Percentiles rank a stretch among this genome's conserved stretches.
These are phyloP conservation scores for Incumbomyces lentus DNA, from an alignment of 2,329 filamentous ascomycete genomes.

Conservation along the genomic window DNA sequence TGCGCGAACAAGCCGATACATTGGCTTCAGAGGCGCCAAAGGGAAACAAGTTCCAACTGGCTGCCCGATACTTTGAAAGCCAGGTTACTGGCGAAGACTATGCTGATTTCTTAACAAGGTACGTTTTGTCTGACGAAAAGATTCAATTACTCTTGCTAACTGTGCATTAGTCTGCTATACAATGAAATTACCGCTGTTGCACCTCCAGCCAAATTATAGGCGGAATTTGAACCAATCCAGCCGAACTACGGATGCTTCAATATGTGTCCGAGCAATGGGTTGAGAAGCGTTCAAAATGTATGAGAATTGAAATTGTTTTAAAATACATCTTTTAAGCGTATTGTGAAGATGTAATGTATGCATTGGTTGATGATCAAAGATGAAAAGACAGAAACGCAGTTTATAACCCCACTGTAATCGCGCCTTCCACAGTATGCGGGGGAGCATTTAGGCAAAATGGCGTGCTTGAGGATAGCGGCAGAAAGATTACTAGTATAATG, in stretches of 20 bases:
- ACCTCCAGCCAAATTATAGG: conserved; percentile 50
- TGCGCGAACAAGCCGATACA: conserved; percentile 74
- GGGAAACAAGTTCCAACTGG: conserved; percentile 85
- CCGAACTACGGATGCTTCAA: too few species aligned
- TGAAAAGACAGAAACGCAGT: too few species aligned
- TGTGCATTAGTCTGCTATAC: conserved; percentile 57
- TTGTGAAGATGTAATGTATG: too few species aligned
- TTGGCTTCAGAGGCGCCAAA: conserved; percentile 64
- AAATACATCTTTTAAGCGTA: too few species aligned
- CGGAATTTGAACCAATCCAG: not conserved
- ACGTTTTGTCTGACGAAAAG: conserved; percentile 32
- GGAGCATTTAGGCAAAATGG: too few species aligned
- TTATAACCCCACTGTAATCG: too few species aligned
- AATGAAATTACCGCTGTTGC: conserved; percentile 75
- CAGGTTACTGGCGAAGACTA: conserved; percentile 98
- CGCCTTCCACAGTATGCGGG: too few species aligned
- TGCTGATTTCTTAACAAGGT: conserved; percentile 86
- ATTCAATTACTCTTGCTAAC: conserved; percentile 2
- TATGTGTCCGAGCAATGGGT: too few species aligned
- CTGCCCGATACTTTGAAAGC: conserved; percentile 80
- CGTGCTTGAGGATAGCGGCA: too few species aligned
- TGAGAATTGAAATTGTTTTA: not conserved
- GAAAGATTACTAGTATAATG: too few species aligned
- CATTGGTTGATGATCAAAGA: too few species aligned
- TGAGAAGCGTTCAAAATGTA: not conserved